Evolutionary conservation across 2,329 filamentous ascomycete genomes (phyloP), one percentile per base, ranked within the genome.

Genomic region (Pestalotiopsis sp.): DNA sequence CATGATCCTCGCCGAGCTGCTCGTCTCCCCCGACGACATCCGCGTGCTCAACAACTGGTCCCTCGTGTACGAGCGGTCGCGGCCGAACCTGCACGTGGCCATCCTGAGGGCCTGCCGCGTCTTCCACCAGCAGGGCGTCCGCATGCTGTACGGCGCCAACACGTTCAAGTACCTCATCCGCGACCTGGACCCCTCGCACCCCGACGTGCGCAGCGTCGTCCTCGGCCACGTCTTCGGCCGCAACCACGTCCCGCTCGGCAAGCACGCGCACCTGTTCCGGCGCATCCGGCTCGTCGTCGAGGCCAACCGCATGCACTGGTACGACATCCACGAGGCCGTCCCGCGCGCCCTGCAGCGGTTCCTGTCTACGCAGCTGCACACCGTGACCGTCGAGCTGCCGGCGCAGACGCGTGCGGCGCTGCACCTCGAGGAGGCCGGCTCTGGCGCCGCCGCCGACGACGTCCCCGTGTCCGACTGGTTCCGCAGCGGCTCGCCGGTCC

Each of bases 71-170:
- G 73, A 71, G 7, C 73, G 76, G n/a, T 68, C 65, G 36, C 70
- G 68, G 17, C 75, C 77, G 1, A 70, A 71, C 0, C 78, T 86
- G 0, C 69, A 80, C 9, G 75, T 79, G 2, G 70, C 69, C 0
- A 80, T 88, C 58, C 74, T 88, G 27, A 66, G 70, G 3, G 77
- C 75, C 2, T 83, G 80, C 74, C 72, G 70, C 3, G 66, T 68
- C 1, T 71, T 84, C 36, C 78, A 78, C 40, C 6, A 61, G 0
- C 83, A 86, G 73, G 82, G 80, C 2, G 70, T 78, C 2, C 72
- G 72, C 1, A 73, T 87, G 4, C 77, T 88, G 0, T 88, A 85
- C 68, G 82, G 83, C 2, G 77, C 81, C 36, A 88, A 88, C 64
- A 78, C 65, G 0, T 88, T 88, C 69, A 70, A 78, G 1, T 87